Evolutionary conservation across 768 basidiomycete genomes (phyloP), one percentile per base, ranked within the genome.

Genomic region (Boletellus emodensis): DNA sequence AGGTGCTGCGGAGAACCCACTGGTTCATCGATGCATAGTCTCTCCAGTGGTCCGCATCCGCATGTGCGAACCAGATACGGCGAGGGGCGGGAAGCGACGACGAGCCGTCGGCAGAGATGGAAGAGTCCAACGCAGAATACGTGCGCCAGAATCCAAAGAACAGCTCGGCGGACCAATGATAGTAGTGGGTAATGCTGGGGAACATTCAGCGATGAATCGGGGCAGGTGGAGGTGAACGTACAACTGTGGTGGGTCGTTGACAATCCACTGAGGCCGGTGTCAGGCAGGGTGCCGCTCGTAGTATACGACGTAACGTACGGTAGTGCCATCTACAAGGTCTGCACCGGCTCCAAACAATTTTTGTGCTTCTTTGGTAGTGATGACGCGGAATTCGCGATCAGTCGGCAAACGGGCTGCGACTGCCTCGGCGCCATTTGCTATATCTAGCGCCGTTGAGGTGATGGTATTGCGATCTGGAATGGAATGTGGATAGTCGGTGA

Each of bases 1-100:
- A 92, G 50, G 83, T 78, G 28, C 83, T 79, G 42, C 86, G 84
- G 22, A 90, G 73, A 41, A 94, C 80, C 77, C 81, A 90, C 71
- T 94, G 82, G 67, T 95, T 95, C 92, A 96, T 93, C 33, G 76
- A 71, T 6, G 94, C 83, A 55, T 94, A 93, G 69, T 96, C 94
- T 17, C 90, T 82, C 93, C 93, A 96, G 58, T 90, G 84, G 44
- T 75, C 78, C 11, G 82, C 81, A 56, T 86, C 83, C 12, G 87
- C 68, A 52, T 85, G 85, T 40, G 82, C 75, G 70, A 96, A 93
- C 57, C 91, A 67, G 57, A 94, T 71, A 12, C 88, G 85, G 0
- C 85, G 80, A 0, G 85, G 79, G 2, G 86, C 75, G 1, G 90
- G 87, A 32, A 96, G 83, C 6, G 73, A 67, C 1, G 90, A 89